phyloP scores from a whole-genome alignment of 768 basidiomycete genomes.

The Pilatotrama ljubarskyi region DNA sequence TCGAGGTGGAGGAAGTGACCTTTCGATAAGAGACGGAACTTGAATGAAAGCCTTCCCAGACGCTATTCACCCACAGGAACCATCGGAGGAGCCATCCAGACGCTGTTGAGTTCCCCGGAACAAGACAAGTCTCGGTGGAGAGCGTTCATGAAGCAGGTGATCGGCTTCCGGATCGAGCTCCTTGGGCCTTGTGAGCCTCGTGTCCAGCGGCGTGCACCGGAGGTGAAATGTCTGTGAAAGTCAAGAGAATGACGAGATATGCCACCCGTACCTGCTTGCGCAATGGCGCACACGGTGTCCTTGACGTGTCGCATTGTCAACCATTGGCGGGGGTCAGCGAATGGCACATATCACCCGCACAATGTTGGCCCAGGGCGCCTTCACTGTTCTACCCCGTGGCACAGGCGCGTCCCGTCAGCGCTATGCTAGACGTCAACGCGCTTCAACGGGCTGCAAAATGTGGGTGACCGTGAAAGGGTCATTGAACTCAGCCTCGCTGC shows the following conservation, averaged over 20 bases:
- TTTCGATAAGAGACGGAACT: constrained; percentile 30
- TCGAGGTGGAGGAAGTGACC: constrained; percentile 14
- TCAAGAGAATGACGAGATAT: constrained; percentile 12
- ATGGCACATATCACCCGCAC: not conserved
- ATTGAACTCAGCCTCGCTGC: not conserved
- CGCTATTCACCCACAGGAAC: constrained; percentile 17
- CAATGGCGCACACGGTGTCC: not conserved
- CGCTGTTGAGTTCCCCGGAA: constrained; percentile 10
- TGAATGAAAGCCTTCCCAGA: constrained; percentile 20
- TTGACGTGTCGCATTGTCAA: not conserved
- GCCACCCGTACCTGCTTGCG: not conserved
- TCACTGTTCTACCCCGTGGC: not conserved
- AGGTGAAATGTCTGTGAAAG: constrained; percentile 11
- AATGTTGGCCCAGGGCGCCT: not conserved
- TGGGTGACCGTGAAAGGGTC: not conserved
- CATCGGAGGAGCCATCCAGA: constrained; percentile 6
- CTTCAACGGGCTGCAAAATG: not conserved
- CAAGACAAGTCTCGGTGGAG: constrained; percentile 9
- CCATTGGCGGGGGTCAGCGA: not conserved
- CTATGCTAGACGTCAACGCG: not conserved
- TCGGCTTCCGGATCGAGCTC: constrained; percentile 25
- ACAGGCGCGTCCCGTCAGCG: not conserved
- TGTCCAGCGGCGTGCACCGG: constrained; percentile 9
- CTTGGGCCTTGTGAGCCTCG: constrained; percentile 19
- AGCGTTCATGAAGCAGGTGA: constrained; percentile 13